Evolutionary conservation across 1,284 basidiomycete species (phyloP).

Genomic region (Marasmius sp.): DNA sequence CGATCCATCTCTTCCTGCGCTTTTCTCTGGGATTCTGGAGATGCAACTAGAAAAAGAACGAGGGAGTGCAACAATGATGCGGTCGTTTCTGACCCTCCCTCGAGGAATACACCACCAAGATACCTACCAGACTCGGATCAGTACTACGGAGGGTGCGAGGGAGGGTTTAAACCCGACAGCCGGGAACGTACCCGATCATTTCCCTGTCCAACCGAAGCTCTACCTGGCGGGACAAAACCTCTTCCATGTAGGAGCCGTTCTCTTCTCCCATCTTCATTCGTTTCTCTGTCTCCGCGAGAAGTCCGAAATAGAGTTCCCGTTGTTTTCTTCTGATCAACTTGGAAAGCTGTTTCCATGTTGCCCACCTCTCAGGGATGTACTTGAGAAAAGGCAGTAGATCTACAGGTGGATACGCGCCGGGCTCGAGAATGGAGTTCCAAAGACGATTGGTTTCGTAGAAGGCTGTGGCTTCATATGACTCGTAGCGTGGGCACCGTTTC

Average conservation of each 20-base stretch:
- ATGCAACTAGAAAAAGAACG: conserved; percentile 14
- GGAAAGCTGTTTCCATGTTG: conserved; percentile 22
- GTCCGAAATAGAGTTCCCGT: neutral
- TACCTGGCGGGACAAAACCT: conserved; percentile 4
- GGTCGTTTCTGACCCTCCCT: conserved; percentile 20
- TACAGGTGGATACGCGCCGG: conserved; percentile 25
- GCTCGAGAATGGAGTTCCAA: conserved; percentile 23
- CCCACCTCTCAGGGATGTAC: conserved; percentile 24
- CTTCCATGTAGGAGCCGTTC: conserved; percentile 11
- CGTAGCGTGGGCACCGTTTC: conserved; percentile 26
- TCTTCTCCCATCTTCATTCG: conserved; percentile 4
- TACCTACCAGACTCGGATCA: conserved; percentile 9
- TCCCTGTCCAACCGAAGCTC: conserved; percentile 6
- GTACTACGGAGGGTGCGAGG: neutral
- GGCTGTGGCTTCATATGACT: conserved; percentile 15
- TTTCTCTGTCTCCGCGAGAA: conserved; percentile 1
- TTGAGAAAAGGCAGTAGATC: conserved; percentile 26
- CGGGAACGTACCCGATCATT: conserved; percentile 4
- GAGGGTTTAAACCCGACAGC: neutral
- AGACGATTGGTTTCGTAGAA: conserved; percentile 25
- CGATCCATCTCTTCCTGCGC: conserved; percentile 28
- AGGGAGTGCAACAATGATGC: conserved; percentile 14
- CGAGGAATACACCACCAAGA: conserved; percentile 18
- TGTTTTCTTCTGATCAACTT: conserved; percentile 16
- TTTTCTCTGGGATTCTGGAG: conserved; percentile 24